Evolutionary conservation across 495 filamentous ascomycete genomes (phyloP).

Genomic region (Aspergillus coremiiformis): DNA sequence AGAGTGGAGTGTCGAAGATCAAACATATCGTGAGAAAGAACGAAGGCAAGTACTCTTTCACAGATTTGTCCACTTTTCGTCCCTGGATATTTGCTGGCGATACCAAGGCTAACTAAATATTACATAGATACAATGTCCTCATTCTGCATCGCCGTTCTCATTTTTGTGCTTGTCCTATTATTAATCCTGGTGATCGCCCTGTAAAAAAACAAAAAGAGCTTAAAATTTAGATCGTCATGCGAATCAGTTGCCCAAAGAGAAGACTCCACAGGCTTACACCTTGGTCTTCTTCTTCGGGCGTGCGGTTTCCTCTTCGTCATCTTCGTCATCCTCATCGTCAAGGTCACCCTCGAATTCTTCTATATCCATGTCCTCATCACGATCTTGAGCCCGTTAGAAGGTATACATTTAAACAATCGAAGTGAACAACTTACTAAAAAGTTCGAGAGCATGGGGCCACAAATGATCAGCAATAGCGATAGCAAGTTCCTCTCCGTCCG

Average conservation of each 20-base stretch:
- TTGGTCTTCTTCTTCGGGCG: constrained; percentile 40
- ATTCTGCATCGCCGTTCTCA: constrained; percentile 84
- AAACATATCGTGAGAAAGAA: constrained; percentile 80
- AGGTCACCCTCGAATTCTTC: constrained; percentile 25
- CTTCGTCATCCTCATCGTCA: constrained; percentile 19
- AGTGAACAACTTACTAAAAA: constrained; percentile 63
- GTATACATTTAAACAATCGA: neutral
- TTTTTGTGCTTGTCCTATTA: constrained; percentile 76
- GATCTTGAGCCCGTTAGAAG: constrained; percentile 1
- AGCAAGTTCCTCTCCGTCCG: constrained; percentile 70
- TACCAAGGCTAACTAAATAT: neutral
- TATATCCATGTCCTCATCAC: constrained; percentile 25
- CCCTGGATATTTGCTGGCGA: neutral
- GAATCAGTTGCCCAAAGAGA: neutral
- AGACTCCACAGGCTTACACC: constrained; percentile 23
- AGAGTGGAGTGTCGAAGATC: constrained; percentile 78
- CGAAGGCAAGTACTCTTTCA: constrained; percentile 57
- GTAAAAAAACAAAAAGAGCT: constrained; percentile 25
- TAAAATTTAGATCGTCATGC: neutral
- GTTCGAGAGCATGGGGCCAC: constrained; percentile 79
- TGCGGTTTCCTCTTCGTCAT: constrained; percentile 25
- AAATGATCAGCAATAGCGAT: constrained; percentile 75
- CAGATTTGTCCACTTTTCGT: constrained; percentile 2
- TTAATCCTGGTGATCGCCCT: constrained; percentile 63
- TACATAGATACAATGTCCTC: constrained; percentile 68